phyloP scores from a whole-genome alignment of 2,329 filamentous ascomycete genomes.

The Ophiostoma angusticollis region DNA sequence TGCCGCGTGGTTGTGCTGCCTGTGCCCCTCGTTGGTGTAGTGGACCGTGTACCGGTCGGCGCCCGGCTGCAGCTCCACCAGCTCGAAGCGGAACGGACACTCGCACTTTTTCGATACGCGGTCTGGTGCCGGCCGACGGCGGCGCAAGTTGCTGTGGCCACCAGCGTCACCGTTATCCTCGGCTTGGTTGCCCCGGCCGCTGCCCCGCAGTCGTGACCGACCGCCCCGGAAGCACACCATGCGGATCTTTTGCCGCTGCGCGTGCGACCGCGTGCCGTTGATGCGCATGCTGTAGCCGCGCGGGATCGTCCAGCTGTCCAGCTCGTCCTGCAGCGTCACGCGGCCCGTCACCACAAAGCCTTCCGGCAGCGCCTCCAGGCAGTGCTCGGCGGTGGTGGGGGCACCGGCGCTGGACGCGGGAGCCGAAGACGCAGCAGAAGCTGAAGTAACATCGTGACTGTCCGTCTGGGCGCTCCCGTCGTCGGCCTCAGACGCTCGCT shows the following conservation, averaged over 20 bases:
- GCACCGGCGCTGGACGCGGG: too few species aligned
- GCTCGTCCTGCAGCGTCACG: conserved; percentile 24
- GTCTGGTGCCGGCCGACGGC: conserved; percentile 23
- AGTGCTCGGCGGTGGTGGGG: background rate
- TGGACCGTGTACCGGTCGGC: conserved; percentile 25
- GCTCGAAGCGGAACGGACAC: conserved; percentile 25
- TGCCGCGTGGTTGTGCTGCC: conserved; percentile 23
- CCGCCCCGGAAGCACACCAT: conserved; percentile 27
- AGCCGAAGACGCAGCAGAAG: too few species aligned
- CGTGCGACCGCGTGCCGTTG: conserved; percentile 24
- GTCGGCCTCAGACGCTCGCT: too few species aligned
- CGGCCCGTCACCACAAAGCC: conserved; percentile 22
- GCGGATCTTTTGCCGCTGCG: conserved; percentile 24
- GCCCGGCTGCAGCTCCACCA: conserved; percentile 22
- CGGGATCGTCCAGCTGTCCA: conserved; percentile 24
- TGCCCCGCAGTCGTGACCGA: conserved; percentile 21
- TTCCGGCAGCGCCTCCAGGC: conserved; percentile 23
- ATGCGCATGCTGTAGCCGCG: conserved; percentile 27
- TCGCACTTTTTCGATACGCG: conserved; percentile 25
- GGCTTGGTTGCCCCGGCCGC: too few species aligned
- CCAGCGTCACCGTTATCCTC: conserved; percentile 11
- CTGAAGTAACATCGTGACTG: too few species aligned
- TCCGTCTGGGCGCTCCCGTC: too few species aligned
- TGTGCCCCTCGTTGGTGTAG: conserved; percentile 24
- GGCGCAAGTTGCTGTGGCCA: conserved; percentile 13